Evolutionary conservation across 768 basidiomycete species (phyloP), one percentile per base, ranked within the genome.

Genomic region (Kwoniella shandongensis): DNA sequence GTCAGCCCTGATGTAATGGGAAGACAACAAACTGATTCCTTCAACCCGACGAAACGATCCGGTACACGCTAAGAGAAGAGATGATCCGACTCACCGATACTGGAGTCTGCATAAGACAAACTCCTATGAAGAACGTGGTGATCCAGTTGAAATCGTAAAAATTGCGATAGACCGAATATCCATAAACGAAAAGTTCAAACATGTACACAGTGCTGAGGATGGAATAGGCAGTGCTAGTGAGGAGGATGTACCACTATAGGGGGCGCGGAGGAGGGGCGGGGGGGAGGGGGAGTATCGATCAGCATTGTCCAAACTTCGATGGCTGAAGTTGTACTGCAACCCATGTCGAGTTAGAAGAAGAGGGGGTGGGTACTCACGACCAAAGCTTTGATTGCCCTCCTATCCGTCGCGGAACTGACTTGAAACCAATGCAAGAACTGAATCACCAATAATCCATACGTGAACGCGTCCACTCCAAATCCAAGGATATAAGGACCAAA

Each of bases 401-500:
- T 44, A 29, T 58, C 56, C 22, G 41, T 51, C 5, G 20, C 30
- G 18, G 30, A 44, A 29, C 45, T 49, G 23, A 46, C 13, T 7
- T 41, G 51, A 32, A 44, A 58, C 56, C 56, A 58, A 36, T 51
- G 48, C 29, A 44, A 29, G 1, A 58, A n/a, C 41, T 58, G 56
- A 20, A 58, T 27, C 22, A 44, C 27, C 40, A 58, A 25, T n/a
- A 58, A 18, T 3, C 56, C 56, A 32, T 22, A 58, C 2, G 42
- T 41, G 35, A 58, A 58, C 11, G 42, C 50, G 27, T 51, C 56
- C 11, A 46, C 56, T 1, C 30, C 56, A 29, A 51, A 58, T 7
- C 56, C 56, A 3, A 58, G 30, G 6, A 58, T n/a, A 20, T 49
- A 58, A 25, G 56, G 50, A 1, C 56, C 56, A 44, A 58, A 58